Conservation (phyloP, 2,329 filamentous ascomycete species). For the Microdochium bolleyi region DNA sequence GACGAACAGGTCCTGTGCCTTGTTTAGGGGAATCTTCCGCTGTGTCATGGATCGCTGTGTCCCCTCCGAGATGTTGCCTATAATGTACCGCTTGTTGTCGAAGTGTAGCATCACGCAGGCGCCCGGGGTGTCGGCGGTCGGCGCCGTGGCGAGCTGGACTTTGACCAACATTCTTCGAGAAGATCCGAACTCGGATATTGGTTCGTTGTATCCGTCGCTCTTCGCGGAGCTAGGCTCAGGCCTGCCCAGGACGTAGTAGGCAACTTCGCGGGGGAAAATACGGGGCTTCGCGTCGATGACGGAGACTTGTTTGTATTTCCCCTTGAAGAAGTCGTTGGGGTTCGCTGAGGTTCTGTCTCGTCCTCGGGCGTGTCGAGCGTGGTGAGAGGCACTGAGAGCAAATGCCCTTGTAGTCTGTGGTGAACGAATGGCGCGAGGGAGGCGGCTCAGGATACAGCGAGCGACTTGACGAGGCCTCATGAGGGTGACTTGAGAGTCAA, state of each 20-base stretch:
- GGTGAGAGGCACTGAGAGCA: neutral
- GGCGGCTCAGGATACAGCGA: neutral
- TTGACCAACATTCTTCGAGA: conserved; percentile 58
- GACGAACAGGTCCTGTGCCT: conserved; percentile 72
- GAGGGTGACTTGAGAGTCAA: neutral
- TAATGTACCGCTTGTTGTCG: conserved; percentile 73
- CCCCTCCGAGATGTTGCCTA: conserved; percentile 78
- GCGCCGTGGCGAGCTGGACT: conserved; percentile 70
- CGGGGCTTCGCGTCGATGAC: neutral
- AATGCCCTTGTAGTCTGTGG: neutral
- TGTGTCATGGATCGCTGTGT: conserved; percentile 71
- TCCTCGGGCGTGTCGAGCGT: neutral
- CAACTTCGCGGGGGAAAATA: neutral
- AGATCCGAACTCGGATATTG: neutral
- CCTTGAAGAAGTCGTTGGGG: neutral
- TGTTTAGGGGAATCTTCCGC: conserved; percentile 55
- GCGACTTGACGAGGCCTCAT: neutral
- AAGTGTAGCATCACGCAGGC: conserved; percentile 72
- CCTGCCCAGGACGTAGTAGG: neutral
- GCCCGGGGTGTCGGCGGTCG: conserved; percentile 82
- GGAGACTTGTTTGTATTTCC: neutral
- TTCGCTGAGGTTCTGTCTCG: neutral
- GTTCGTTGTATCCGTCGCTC: neutral
- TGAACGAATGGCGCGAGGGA: neutral
- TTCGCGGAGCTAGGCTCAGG: neutral